Base-by-base conservation (phyloP, 2,329 filamentous ascomycete species). In the Fusarium pseudoanthophilum region DNA sequence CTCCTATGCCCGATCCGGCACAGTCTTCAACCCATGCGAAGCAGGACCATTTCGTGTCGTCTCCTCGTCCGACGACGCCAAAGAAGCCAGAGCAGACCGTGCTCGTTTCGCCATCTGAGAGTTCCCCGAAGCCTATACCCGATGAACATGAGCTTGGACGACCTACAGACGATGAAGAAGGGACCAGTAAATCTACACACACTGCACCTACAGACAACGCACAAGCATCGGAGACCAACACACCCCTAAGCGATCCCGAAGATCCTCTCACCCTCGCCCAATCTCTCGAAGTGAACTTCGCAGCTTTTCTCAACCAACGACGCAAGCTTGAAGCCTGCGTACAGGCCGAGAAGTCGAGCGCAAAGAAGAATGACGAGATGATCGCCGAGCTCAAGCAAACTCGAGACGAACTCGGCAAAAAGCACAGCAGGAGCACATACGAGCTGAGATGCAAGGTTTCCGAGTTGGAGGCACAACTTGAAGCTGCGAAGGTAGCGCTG, bases 51-150 rank as follows among this genome's bases (percentile, higher is more conserved):
- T n/a, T n/a, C n/a, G n/a, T n/a, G n/a, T n/a, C n/a, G n/a, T n/a
- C 46, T 32, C 15, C 21, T 49, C 7, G 11, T 6, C 28, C 11
- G 21, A 32, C 2, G 1, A 32, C 2, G 1, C 15, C 11, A 13
- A 2, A n/a, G 28, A 3, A 9, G 4, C 3, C 28, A n/a, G 46
- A 32, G 21, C 46, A 18, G 11, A 4, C 7, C 10, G 4, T 13
- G 28, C 28, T 32, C 7, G 18, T 32, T 13, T 32, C 21, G 7
- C 7, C 28, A 24, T 7, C 28, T 3, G 28, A 51, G 28, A 14
- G 15, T 15, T 32, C 28, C 11, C 28, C 7, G 0, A 13, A 32
- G 2, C 15, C 21, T 2, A 2, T 11, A n/a, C 3, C 5, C 1
- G 11, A 51, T 32, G 21, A 51, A 24, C 4, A 16, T n/a, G 28